Evolutionary conservation across 805 yeast genomes (phyloP).

Genomic region (Yarrowia hollandica): DNA sequence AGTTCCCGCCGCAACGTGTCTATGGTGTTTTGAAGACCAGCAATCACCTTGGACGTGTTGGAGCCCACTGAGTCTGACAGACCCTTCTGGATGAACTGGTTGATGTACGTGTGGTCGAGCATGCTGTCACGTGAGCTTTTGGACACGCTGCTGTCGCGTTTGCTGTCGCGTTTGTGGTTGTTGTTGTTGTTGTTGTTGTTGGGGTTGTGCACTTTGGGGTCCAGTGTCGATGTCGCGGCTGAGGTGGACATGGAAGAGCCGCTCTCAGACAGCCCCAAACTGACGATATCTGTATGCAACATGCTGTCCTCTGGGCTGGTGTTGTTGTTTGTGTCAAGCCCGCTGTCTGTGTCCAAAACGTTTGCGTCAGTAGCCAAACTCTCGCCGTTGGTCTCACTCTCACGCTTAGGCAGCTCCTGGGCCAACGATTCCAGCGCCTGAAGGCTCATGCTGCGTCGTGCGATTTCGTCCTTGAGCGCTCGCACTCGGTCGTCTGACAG

Average conservation of each 20-base stretch:
- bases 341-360: too few species aligned
- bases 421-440: conserved; percentile 40
- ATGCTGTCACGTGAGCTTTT: conserved; percentile 13
- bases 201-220: background rate
- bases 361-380: too few species aligned
- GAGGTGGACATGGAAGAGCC: background rate
- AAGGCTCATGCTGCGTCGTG: conserved; percentile 35
- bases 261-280: conserved; percentile 5
- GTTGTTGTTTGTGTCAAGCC: too few species aligned
- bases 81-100: conserved; percentile 22
- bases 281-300: conserved; percentile 12
- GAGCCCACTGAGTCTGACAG: conserved; percentile 10
- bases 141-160: conserved; percentile 3
- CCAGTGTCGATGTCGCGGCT: background rate
- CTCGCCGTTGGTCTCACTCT: too few species aligned
- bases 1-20: conserved; percentile 57
- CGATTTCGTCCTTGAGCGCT: conserved; percentile 39
- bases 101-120: conserved; percentile 16
- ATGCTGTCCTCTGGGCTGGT: background rate
- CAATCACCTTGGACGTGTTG: conserved; percentile 39
- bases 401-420: conserved; percentile 32
- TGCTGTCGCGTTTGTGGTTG: conserved; percentile 7
- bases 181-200: background rate
- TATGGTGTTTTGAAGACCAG: conserved; percentile 48
- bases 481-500: conserved; percentile 35